Evolutionary conservation across 345 rosid species (phyloP).

Genomic region (Boechera retrofracta): DNA sequence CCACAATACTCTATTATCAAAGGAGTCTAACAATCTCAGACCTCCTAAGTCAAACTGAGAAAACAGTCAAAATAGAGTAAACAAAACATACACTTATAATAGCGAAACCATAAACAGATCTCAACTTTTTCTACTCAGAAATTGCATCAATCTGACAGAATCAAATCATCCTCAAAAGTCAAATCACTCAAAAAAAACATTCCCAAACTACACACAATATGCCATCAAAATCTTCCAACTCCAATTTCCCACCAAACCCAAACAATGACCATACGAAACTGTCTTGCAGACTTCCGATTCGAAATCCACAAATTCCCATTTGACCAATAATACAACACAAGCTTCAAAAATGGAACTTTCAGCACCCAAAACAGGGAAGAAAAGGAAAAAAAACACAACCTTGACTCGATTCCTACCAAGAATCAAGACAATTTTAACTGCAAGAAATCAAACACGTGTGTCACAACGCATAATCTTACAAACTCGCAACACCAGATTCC

Average conservation of each 20-base stretch:
- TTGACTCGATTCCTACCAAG: constrained; percentile 20
- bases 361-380: background rate
- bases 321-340: background rate
- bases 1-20: constrained; percentile 28
- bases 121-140: constrained; percentile 3
- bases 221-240: background rate
- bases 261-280: constrained; percentile 20
- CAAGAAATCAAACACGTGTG: constrained; percentile 6
- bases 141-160: constrained; percentile 29
- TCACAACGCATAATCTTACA: background rate
- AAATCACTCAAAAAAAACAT: constrained; percentile 26
- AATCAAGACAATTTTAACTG: constrained; percentile 8
- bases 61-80: constrained; percentile 29
- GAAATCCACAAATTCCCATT: constrained; percentile 4
- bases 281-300: background rate
- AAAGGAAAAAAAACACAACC: background rate
- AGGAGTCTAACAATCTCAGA: constrained; percentile 28
- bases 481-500: background rate
- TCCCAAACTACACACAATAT: constrained; percentile 16
- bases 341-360: constrained; percentile 26
- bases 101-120: constrained; percentile 33
- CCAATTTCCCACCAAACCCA: constrained; percentile 14
- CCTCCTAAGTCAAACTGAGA: constrained; percentile 27
- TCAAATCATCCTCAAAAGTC: constrained; percentile 34
- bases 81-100: constrained; percentile 9